Evolutionary conservation across 768 basidiomycete species (phyloP), one percentile per base, ranked within the genome.

Genomic region (Boletus edulis): DNA sequence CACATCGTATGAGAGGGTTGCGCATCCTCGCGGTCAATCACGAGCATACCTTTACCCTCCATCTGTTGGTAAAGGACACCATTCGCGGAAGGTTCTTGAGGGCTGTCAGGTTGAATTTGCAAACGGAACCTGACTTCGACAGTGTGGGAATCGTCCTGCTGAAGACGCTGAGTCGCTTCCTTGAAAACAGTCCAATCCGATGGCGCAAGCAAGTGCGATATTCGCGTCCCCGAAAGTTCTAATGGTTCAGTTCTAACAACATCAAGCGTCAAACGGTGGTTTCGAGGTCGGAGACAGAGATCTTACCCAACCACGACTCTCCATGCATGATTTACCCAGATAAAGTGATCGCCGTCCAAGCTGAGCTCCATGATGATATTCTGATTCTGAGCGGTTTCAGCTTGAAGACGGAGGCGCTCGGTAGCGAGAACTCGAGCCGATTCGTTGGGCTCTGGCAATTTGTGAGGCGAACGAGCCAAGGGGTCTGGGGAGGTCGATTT

Each of bases 11-110:
- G 97, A 15, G 94, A 91, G 14, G 93, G 86, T 56, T 84, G 81
- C 17, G 89, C 89, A 51, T 87, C 88, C 67, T 94, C 85, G 32
- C 94, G 85, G 75, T 98, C 95, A 56, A 91, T 82, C 86, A 98
- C 95, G 63, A 98, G 83, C 97, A 99, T 98, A 17, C 97, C 97
- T 68, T 96, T 96, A 31, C 91, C 97, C 66, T 98, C 95, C 87
- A 98, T 94, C 61, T 83, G 84, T 69, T 92, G 89, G 70, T 84
- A 91, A 29, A 88, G 77, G 8, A 73, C 72, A 11, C 72, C 68
- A 38, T 78, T 78, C 17, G 74, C 65, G 22, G 78, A 76, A 24
- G 81, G 78, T 40, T 89, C 87, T 42, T 76, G 75, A 52, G 83
- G 81, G 9, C 56, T 47, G 27, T 78, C 81, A 3, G 86, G 81